Evolutionary conservation across 257 asterid species (phyloP), one percentile per base, ranked within the genome.

Genomic region (Plantago elongata): DNA sequence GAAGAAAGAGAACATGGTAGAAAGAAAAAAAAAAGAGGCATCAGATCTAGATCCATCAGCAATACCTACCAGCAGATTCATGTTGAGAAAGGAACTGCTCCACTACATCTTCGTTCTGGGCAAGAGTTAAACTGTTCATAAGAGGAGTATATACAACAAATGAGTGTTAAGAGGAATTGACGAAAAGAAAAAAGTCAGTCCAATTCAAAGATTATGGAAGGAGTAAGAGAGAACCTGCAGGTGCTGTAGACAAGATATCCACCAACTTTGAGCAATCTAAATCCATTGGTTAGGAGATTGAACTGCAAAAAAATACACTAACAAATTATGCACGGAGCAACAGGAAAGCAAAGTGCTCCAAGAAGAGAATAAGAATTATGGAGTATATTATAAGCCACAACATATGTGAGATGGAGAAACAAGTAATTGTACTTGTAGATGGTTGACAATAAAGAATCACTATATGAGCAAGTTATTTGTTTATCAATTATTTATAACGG

Each of bases 231-330:
- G 60, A 34, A 87, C 95, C 98, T 91, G 89, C 99, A 89, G 61
- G 97, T 92, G 87, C 99, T 92, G 71, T 92, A 92, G 75, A 92
- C 94, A 67, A 92, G 99, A 60, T 51, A 78, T 52, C 99, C 97
- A 16, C 89, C 95, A 50, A 64, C 87, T 83, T 80, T 89, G 51
- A 89, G 91, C 77, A 89, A 71, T 76, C 77, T 78, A 79, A 88
- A 92, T 63, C 99, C 99, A 70, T 86, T 89, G 52, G 75, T 69
- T 44, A 92, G 76, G 75, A 92, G 85, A 72, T 84, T 88, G 56
- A 84, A 83, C 99, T 92, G 93, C 73, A 75, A 70, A 18, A 49
- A 40, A 11, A 62, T 34, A 16, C 51, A 29, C 30, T 51, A 54
- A 34, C n/a, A 40, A 22, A 18, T 52, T 52, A 22, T 15, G 17